Evolutionary conservation across 2,329 filamentous ascomycete species (phyloP), one percentile per base, ranked within the genome.

Genomic region (Sarocladium brachiariae): DNA sequence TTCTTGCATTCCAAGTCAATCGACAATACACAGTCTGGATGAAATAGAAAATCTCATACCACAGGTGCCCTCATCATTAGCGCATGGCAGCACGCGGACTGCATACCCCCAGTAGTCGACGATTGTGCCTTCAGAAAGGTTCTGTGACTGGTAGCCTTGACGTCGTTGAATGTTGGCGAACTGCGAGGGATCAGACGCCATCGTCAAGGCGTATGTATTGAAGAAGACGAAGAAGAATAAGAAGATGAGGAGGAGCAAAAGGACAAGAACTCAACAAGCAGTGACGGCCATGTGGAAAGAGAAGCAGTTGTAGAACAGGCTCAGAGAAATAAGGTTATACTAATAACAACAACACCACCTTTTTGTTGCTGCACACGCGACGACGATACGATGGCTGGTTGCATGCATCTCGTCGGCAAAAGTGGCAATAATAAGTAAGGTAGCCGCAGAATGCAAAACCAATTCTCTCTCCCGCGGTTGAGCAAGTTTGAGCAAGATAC

Each of bases 91-190:
- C 0, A 68, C 63, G 21, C 73, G 69, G 54, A 68, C 64, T 11
- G 65, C 65, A 50, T 74, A 76, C 31, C 73, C 73, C 73, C 73
- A 76, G 57, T 76, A 70, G 34, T 50, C 39, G 30, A 41, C 56
- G 24, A 57, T 59, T 33, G 52, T 55, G 21, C 58, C 57, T 13
- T 55, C 53, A 2, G 23, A 48, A 21, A 37, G 16, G 21, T 49
- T 37, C 31, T 49, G 46, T 2, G 30, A 23, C 14, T 49, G 46
- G 19, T 50, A 50, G 21, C 49, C 48, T 24, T 38, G 33, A n/a
- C 48, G 48, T 16, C 33, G n/a, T 30, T 27, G 11, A 13, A 38
- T 21, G 11, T 30, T 25, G 27, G 30, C 8, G n/a, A 18, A 3
- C n/a, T 25, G 35, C 19, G 37, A 43, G 11, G 24, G 11, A 10